These are phyloP conservation scores for Diaporthe vexans DNA, from an alignment of 2,329 filamentous ascomycete species.

Conservation along the genomic window DNA sequence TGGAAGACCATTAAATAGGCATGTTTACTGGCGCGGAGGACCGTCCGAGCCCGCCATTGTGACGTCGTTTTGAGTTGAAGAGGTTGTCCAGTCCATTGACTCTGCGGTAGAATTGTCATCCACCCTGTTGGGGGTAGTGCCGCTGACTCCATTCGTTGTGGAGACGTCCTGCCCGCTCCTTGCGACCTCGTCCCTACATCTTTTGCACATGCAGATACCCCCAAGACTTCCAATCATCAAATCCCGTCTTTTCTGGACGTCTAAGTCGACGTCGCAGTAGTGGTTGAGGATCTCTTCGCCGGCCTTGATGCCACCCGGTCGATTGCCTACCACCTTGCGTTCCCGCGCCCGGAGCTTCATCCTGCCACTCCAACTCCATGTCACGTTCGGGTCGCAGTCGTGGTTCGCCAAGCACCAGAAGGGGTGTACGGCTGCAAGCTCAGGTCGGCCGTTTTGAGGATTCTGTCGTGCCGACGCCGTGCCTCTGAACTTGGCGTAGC, in stretches of 20 bases:
- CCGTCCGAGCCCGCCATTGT: background rate
- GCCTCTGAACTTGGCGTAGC: slow-evolving; percentile 93
- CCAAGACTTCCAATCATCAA: slow-evolving; percentile 92
- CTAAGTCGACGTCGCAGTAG: slow-evolving; percentile 89
- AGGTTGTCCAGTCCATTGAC: slow-evolving; percentile 24
- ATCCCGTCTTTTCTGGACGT: slow-evolving; percentile 84
- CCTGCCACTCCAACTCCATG: slow-evolving; percentile 90
- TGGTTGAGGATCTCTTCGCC: slow-evolving; percentile 90
- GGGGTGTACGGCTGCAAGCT: slow-evolving; percentile 93
- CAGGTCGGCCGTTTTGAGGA: slow-evolving; percentile 82
- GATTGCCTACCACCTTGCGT: slow-evolving; percentile 65
- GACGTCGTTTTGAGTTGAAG: background rate
- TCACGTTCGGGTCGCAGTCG: slow-evolving; percentile 93
- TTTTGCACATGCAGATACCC: slow-evolving; percentile 87
- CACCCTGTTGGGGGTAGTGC: background rate
- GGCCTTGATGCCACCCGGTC: slow-evolving; percentile 74
- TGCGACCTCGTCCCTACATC: slow-evolving; percentile 81
- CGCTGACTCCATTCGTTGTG: background rate
- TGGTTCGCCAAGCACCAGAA: slow-evolving; percentile 98
- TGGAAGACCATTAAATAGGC: background rate
- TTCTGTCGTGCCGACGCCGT: slow-evolving; percentile 90
- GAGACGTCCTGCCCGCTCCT: background rate
- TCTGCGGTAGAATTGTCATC: background rate
- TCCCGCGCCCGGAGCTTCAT: slow-evolving; percentile 79
- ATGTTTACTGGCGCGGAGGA: background rate